Base-by-base conservation (phyloP, 1,284 basidiomycete species). In the Trichosporon asahii region DNA sequence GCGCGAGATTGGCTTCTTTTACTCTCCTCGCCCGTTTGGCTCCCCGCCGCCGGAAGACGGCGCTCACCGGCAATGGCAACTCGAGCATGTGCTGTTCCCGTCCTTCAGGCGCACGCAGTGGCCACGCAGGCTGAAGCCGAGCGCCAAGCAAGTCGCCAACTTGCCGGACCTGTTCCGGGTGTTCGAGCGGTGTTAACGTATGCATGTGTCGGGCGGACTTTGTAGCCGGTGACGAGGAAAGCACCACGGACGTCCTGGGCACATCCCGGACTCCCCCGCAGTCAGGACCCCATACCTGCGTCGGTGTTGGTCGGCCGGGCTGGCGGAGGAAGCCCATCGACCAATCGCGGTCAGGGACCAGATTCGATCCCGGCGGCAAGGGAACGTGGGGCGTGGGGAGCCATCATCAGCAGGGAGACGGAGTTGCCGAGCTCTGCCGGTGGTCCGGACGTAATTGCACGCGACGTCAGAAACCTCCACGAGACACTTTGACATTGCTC, bases 1-100 rank as follows among this genome's bases (percentile, higher is more conserved):
- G 25, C 89, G 90, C 33, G 96, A 99, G 83, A 85, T 99, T 1
- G 95, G 94, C 0, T 92, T 89, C 79, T 98, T 96, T 84, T 94
- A 96, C 81, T 87, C 90, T 0, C 92, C 94, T 0, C 86, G 88
- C n/a, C 76, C 80, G 8, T 75, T 78, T 7, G 71, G 76, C 9
- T 67, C 76, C 35, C 69, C 75, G 8, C 68, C 57, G 6, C 55
- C 64, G 25, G 66, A 66, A 1, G 66, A 61, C 23, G 67, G 67
- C 14, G 74, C 75, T 66, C 88, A 89, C 21, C 88, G 89, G 73
- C 84, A 86, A 67, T 95, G 92, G 91, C 92, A 94, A 81, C 88
- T 95, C 57, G 89, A 96, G 79, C 92, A 97, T 78, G 86, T 94
- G 31, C 81, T 97, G 29, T 95, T 95, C 79, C 93, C 93, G 0